Percentiles rank a stretch among this genome's conserved stretches.
Evolutionary conservation across 768 basidiomycete species (phyloP).

Genomic region (Lyophyllum shimeji): DNA sequence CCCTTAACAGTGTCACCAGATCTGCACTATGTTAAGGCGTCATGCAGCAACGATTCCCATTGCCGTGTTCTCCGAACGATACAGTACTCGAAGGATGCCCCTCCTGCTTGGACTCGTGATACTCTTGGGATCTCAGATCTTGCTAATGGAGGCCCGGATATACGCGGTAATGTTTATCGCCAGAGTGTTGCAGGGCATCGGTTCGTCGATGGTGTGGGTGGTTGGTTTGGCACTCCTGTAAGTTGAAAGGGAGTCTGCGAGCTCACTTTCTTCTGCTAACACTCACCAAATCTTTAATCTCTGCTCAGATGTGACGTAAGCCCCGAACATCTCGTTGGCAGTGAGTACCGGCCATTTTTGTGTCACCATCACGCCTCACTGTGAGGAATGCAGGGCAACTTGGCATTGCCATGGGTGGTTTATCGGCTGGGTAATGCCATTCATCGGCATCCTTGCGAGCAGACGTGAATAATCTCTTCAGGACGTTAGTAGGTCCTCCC

Average conservation of each 20-base stretch:
- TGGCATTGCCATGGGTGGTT: slow-evolving; percentile 58
- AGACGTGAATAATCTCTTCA: slow-evolving; percentile 18
- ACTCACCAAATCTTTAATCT: not conserved
- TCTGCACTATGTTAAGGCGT: not conserved
- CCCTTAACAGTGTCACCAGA: not conserved
- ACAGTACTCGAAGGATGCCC: slow-evolving; percentile 44
- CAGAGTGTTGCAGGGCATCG: slow-evolving; percentile 57
- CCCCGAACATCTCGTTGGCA: slow-evolving; percentile 46
- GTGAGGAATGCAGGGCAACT: slow-evolving; percentile 47
- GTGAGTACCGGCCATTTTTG: slow-evolving; percentile 33
- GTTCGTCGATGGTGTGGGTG: slow-evolving; percentile 62
- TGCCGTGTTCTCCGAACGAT: slow-evolving; percentile 54
- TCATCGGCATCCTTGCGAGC: not conserved
- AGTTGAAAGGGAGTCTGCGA: slow-evolving; percentile 6
- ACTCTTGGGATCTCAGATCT: slow-evolving; percentile 53
- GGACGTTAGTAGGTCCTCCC: slow-evolving; percentile 56
- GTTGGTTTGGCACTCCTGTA: slow-evolving; percentile 62
- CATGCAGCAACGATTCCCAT: slow-evolving; percentile 54
- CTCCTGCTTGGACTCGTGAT: slow-evolving; percentile 49
- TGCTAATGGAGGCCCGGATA: slow-evolving; percentile 62
- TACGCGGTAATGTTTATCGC: slow-evolving; percentile 59
- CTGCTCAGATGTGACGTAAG: slow-evolving; percentile 51
- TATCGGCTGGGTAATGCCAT: slow-evolving; percentile 47
- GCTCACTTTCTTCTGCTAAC: not conserved
- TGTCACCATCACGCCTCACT: not conserved